These are phyloP conservation scores for Zygotorulaspora chibaensis DNA, from an alignment of 805 yeast species.

Conservation along the genomic window DNA sequence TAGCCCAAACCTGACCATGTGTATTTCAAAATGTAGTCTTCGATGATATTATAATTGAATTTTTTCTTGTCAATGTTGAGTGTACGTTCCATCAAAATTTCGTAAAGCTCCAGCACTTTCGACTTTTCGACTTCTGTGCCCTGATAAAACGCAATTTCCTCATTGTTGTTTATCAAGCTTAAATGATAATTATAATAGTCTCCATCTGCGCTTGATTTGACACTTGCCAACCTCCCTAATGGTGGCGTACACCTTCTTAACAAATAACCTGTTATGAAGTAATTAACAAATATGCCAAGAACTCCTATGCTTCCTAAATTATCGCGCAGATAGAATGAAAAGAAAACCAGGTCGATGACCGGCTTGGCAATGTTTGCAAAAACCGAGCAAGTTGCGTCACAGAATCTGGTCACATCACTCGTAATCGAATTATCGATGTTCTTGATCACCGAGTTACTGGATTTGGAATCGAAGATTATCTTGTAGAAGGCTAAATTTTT, in stretches of 20 bases:
- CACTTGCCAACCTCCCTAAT: conserved; percentile 71
- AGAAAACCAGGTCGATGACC: conserved; percentile 75
- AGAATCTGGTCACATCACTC: conserved; percentile 75
- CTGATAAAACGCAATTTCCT: conserved; percentile 90
- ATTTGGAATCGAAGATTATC: conserved; percentile 53
- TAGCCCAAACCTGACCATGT: conserved; percentile 97
- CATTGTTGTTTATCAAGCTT: conserved; percentile 81
- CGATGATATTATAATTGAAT: conserved; percentile 66
- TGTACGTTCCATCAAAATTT: conserved; percentile 51
- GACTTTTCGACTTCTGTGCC: conserved; percentile 76
- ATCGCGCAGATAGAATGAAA: conserved; percentile 77
- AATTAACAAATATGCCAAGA: conserved; percentile 74
- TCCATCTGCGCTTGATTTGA: conserved; percentile 77
- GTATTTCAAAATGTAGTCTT: conserved; percentile 82
- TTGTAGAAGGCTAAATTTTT: conserved; percentile 79
- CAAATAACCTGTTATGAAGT: conserved; percentile 71
- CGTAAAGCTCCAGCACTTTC: conserved; percentile 58
- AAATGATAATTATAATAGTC: conserved; percentile 82
- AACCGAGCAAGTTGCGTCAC: conserved; percentile 74
- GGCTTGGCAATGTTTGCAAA: conserved; percentile 92
- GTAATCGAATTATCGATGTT: conserved; percentile 81
- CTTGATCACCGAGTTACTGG: conserved; percentile 43
- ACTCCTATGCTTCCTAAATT: conserved; percentile 86
- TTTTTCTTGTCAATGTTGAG: conserved; percentile 52
- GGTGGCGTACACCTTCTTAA: conserved; percentile 76